Evolutionary conservation across 441 rosid species (phyloP).

Genomic region (Bocquillonia castaneifolia): DNA sequence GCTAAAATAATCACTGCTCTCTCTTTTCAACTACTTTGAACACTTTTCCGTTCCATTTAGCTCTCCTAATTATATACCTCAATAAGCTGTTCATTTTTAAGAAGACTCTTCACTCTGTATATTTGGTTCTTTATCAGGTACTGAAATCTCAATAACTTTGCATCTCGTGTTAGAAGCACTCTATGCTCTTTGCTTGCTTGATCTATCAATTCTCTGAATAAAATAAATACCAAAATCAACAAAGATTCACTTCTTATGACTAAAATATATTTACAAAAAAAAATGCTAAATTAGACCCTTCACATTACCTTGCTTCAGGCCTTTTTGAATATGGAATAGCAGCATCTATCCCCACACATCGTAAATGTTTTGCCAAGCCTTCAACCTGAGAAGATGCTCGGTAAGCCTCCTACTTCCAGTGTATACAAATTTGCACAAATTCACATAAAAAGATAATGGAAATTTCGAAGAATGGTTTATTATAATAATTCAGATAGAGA

Average conservation of each 20-base stretch:
- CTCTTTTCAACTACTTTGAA: no score
- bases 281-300: neutral
- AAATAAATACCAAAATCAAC: conserved; percentile 17
- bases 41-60: neutral
- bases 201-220: conserved; percentile 64
- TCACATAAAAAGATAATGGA: neutral
- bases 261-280: conserved; percentile 12
- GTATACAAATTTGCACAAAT: neutral
- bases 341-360: conserved; percentile 90
- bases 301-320: conserved; percentile 65
- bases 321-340: conserved; percentile 61
- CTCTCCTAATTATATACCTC: conserved; percentile 45
- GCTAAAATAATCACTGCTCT: no score
- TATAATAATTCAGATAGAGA: conserved; percentile 1
- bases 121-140: conserved; percentile 67
- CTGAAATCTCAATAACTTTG: conserved; percentile 72
- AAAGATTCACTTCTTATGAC: conserved; percentile 2
- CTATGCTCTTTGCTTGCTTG: conserved; percentile 71
- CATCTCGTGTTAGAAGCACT: conserved; percentile 83
- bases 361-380: conserved; percentile 92
- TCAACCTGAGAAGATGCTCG: conserved; percentile 49
- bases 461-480: neutral
- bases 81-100: conserved; percentile 81
- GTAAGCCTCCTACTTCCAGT: conserved; percentile 21
- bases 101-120: conserved; percentile 68